Base-by-base conservation (phyloP, 768 basidiomycete species). In the Pleurotus cornucopiae region DNA sequence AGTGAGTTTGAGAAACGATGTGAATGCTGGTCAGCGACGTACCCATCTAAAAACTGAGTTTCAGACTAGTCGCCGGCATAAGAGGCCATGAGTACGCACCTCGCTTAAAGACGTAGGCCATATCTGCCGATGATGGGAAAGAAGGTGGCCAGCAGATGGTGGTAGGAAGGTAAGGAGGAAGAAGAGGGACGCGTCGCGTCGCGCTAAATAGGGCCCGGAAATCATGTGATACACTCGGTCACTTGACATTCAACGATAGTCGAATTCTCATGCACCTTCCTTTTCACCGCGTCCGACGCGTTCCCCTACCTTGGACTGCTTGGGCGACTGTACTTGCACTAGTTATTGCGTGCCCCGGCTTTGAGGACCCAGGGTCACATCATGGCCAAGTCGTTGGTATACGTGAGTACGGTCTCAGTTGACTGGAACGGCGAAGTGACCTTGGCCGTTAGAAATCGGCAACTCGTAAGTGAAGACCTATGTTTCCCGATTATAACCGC, bases 41-140 rank as follows among this genome's bases (percentile, higher is more conserved):
- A 81, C 79, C 79, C 79, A 71, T 80, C 78, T 79, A 62, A 54
- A 54, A 57, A 58, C 38, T 25, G 58, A 59, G 40, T 11, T 59
- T 59, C 53, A 64, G 57, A 43, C 39, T 11, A 51, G 49, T 55
- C 40, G 6, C 9, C 46, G 12, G 39, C 20, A 34, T n/a, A 12
- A 6, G 16, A 20, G 18, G 49, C 30, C 23, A 60, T 21, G 44
- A 37, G 46, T 11, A 58, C 67, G 56, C 7, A 70, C 71, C 69
- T 69, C 71, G 63, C 58, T 72, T 72, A 58, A 63, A 71, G 34
- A 72, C 71, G 53, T 64, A 71, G 7, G 69, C 66, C 63, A 65
- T 64, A 5, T 21, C 16, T 51, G 49, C 26, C 30, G 20, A 53
- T 16, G 25, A 21, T 20, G 13, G n/a, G 23, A 25, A 37, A n/a